Evolutionary conservation across 805 yeast species (phyloP), one percentile per base, ranked within the genome.

Genomic region (Candida endomychidarum): DNA sequence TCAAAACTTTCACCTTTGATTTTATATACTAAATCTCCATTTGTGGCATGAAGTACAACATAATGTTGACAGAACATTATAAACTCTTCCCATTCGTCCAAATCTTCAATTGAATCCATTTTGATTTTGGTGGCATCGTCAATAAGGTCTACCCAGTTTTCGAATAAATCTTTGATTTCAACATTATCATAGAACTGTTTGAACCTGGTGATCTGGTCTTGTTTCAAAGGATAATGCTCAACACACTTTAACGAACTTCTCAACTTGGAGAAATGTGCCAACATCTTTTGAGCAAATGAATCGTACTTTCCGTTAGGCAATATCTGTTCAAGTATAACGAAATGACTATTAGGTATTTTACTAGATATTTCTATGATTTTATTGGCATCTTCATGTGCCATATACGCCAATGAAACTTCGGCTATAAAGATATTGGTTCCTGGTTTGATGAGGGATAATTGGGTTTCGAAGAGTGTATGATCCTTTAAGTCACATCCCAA

Each of bases 61-160:
- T 86, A 86, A 56, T 86, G 93, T 51, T 84, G 91, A 42, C 86
- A 77, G 52, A 83, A 86, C 10, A 83, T 53, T 20, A 80, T 72
- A 47, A 86, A 85, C 58, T 86, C 95, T 60, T 86, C 95, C 78
- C 86, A 76, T 60, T 86, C 95, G 57, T 86, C 95, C 58, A 86
- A 86, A 3, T 77, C 75, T 54, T 86, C 95, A 15, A 83, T 67
- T 0, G 53, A 34, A 12, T 65, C 67, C 7, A 86, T 70, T 28
- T 59, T 56, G 0, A 40, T 31, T 49, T 74, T 77, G 5, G 62
- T 53, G 1, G 62, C 64, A 2, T 46, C 46, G 4, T 68, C 56
- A 1, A 81, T 61, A 15, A 72, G 56, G 7, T 61, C 48, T 2
- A 39, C 22, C 95, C 95, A 86, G 47, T 76, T 74, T 22, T 74